Conservation (phyloP, 495 filamentous ascomycete genomes). For the Penicillium coprophilum region DNA sequence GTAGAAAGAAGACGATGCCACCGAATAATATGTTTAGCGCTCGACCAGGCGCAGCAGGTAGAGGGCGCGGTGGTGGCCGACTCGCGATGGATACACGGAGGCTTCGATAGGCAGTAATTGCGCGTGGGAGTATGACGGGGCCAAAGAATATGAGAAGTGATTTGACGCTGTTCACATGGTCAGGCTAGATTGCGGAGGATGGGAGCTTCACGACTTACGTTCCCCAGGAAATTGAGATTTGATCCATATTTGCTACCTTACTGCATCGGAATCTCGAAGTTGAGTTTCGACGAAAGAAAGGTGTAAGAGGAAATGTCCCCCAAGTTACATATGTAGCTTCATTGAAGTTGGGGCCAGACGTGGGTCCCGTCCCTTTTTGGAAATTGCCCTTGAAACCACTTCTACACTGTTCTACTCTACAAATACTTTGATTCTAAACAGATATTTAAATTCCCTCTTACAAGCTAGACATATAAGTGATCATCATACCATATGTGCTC, state of each 20-base stretch:
- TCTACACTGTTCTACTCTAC: not conserved
- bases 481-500: no score
- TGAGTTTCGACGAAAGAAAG: not conserved
- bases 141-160: conserved; percentile 82
- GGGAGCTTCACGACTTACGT: conserved; percentile 33
- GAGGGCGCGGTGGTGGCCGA: conserved; percentile 55
- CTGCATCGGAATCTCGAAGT: not conserved
- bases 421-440: not conserved
- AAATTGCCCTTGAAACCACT: not conserved
- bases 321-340: not conserved
- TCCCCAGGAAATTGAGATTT: conserved; percentile 34
- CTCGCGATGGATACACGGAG: conserved; percentile 55
- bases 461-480: no score
- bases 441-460: no score
- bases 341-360: conserved; percentile 4
- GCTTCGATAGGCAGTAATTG: conserved; percentile 67
- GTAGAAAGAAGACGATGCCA: conserved; percentile 55
- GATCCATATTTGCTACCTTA: conserved; percentile 27
- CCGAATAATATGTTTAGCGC: conserved; percentile 63
- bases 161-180: conserved; percentile 56
- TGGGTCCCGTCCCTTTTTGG: not conserved
- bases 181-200: conserved; percentile 7
- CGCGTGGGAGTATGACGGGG: conserved; percentile 75
- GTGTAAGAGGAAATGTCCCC: not conserved
- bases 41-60: conserved; percentile 43